These are phyloP conservation scores for Hypomontagnella monticulosa DNA, from an alignment of 495 filamentous ascomycete species.

Conservation along the genomic window DNA sequence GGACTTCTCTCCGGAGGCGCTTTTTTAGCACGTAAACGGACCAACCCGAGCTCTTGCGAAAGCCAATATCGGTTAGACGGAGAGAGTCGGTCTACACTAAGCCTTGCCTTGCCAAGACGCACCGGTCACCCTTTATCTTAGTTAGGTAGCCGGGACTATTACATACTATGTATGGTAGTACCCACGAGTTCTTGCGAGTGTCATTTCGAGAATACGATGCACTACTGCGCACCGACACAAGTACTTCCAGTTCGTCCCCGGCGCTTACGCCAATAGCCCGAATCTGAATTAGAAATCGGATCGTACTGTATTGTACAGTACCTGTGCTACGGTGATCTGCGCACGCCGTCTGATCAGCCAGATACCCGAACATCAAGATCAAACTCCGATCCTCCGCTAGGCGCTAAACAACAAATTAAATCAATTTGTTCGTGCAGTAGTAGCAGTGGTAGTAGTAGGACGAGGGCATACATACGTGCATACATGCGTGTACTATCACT, in stretches of 20 bases:
- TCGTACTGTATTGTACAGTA: not conserved
- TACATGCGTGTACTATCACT: too few species aligned
- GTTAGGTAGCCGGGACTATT: too few species aligned
- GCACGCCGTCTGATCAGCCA: not conserved
- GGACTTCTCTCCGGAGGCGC: not conserved
- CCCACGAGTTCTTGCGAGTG: too few species aligned
- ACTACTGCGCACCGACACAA: too few species aligned
- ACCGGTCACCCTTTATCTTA: not conserved
- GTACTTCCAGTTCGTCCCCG: too few species aligned
- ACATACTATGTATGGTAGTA: too few species aligned
- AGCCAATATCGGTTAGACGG: not conserved
- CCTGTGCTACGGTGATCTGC: not conserved
- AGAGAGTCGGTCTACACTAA: not conserved
- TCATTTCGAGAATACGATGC: too few species aligned
- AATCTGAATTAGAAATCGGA: too few species aligned
- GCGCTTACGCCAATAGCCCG: too few species aligned
- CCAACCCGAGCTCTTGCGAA: not conserved
- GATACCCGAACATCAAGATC: constrained; percentile 23
- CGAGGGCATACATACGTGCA: too few species aligned
- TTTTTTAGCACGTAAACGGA: not conserved
- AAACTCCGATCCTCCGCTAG: not conserved
- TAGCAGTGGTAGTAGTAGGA: too few species aligned
- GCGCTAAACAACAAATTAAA: not conserved
- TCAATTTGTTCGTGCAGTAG: too few species aligned
- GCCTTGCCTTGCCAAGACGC: not conserved